Percentiles rank a stretch among this genome's conserved stretches.
Conservation (phyloP, 2,329 filamentous ascomycete genomes). For the Daldinia sp. region DNA sequence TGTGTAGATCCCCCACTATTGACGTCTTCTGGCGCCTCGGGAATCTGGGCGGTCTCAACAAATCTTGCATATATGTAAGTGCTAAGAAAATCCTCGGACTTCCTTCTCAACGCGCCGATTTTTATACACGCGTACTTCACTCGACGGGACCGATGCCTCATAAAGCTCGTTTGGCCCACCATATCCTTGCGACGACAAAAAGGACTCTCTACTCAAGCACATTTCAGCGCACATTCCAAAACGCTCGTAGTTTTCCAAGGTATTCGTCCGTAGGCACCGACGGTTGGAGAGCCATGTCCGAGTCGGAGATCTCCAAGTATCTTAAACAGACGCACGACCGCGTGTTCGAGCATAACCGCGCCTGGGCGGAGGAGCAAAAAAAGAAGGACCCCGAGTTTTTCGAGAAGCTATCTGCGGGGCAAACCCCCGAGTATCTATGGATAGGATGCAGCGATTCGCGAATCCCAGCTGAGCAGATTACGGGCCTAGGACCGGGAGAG, state of each 20-base stretch:
- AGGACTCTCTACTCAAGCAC: constrained; percentile 11
- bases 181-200: constrained; percentile 27
- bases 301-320: constrained; percentile 63
- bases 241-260: constrained; percentile 16
- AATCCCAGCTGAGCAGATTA: constrained; percentile 90
- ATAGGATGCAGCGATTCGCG: constrained; percentile 92
- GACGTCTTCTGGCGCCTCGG: constrained; percentile 29
- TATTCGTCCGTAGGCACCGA: constrained; percentile 26
- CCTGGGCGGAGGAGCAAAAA: constrained; percentile 72
- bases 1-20: constrained; percentile 37
- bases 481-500: constrained; percentile 86
- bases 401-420: constrained; percentile 71
- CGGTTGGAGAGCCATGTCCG: constrained; percentile 44
- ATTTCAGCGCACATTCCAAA: constrained; percentile 6
- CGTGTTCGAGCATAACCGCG: constrained; percentile 76
- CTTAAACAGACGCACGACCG: constrained; percentile 73
- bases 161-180: constrained; percentile 23
- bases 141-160: constrained; percentile 32
- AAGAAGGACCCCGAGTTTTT: constrained; percentile 74
- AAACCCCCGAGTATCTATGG: constrained; percentile 81
- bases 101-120: constrained; percentile 15
- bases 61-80: constrained; percentile 26
- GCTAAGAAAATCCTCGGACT: background rate
- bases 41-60: constrained; percentile 35
- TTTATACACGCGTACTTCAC: constrained; percentile 3